Percentiles rank a stretch among this genome's conserved stretches.
Evolutionary conservation across 1,284 basidiomycete species (phyloP).

Genomic region (Hemileia vastatrix): DNA sequence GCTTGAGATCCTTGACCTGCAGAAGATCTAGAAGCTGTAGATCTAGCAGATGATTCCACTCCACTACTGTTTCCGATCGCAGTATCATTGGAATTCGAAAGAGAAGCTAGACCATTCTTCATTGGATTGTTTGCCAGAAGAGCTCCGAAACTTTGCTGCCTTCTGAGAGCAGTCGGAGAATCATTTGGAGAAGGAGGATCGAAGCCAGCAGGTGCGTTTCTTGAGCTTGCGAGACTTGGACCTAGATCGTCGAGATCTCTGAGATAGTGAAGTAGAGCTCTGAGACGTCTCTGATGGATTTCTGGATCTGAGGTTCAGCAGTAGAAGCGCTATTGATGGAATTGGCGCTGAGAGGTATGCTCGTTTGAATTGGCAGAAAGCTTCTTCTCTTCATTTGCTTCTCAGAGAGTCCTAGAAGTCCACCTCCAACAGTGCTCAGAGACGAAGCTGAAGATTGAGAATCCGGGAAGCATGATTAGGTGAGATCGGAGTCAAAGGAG

Average conservation of each 20-base stretch:
- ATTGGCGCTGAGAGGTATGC: neutral
- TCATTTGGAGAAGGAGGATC: neutral
- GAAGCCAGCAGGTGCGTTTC: neutral
- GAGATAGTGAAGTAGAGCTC: conserved; percentile 34
- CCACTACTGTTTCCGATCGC: neutral
- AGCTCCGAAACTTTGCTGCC: neutral
- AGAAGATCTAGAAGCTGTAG: neutral
- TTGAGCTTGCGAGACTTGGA: neutral
- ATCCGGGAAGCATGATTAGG: too few relatives aligned
- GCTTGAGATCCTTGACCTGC: neutral
- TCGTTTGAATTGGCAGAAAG: conserved; percentile 27
- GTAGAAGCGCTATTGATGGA: neutral
- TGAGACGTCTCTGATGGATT: conserved; percentile 26
- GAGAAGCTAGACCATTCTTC: neutral
- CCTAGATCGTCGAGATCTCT: conserved; percentile 36
- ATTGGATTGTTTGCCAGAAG: neutral
- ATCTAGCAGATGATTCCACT: neutral
- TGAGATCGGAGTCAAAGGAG: too few relatives aligned
- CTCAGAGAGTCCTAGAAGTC: conserved; percentile 13
- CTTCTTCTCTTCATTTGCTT: conserved; percentile 27
- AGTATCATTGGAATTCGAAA: neutral
- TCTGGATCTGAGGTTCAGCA: neutral
- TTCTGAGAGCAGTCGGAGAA: neutral
- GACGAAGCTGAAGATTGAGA: too few relatives aligned
- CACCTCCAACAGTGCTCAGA: conserved; percentile 12